phyloP scores from a whole-genome alignment of 2,329 filamentous ascomycete genomes.

The Microcera coccophila region DNA sequence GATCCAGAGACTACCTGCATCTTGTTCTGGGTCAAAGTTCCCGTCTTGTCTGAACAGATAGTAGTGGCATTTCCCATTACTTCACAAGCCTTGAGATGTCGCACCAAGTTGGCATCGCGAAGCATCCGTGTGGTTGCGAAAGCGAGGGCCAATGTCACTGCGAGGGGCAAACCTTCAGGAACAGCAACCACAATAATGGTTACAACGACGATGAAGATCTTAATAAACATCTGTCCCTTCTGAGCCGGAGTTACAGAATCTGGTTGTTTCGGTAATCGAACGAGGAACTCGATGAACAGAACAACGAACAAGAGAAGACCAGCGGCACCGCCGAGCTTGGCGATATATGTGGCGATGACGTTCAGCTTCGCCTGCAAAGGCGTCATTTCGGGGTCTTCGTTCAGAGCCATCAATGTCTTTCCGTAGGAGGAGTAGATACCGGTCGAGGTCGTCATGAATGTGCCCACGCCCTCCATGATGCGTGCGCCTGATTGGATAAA shows the following conservation, averaged over 20 bases:
- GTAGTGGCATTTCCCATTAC: slow-evolving; percentile 77
- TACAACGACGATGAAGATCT: slow-evolving; percentile 73
- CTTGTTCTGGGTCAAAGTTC: slow-evolving; percentile 64
- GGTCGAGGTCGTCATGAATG: slow-evolving; percentile 69
- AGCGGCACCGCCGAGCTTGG: slow-evolving; percentile 71
- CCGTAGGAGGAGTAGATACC: slow-evolving; percentile 72
- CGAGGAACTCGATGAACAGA: slow-evolving; percentile 80
- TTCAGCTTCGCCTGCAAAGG: slow-evolving; percentile 74
- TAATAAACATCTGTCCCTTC: slow-evolving; percentile 75
- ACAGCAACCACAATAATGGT: slow-evolving; percentile 79
- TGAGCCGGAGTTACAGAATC: slow-evolving; percentile 55
- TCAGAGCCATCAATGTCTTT: slow-evolving; percentile 69
- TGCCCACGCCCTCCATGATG: slow-evolving; percentile 73
- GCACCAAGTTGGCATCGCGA: slow-evolving; percentile 72
- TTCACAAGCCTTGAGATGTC: slow-evolving; percentile 72
- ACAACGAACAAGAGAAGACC: slow-evolving; percentile 79
- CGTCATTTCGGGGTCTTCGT: slow-evolving; percentile 70
- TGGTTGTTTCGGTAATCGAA: slow-evolving; percentile 52
- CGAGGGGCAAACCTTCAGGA: slow-evolving; percentile 71
- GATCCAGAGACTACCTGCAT: slow-evolving; percentile 64
- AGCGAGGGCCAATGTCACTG: slow-evolving; percentile 72
- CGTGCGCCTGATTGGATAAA: slow-evolving; percentile 82
- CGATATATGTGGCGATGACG: slow-evolving; percentile 71
- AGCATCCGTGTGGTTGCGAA: slow-evolving; percentile 76
- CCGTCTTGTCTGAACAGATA: slow-evolving; percentile 66